Evolutionary conservation across 306 rosid species (phyloP), one percentile per base, ranked within the genome.

Genomic region (Abrus pulchellus): DNA sequence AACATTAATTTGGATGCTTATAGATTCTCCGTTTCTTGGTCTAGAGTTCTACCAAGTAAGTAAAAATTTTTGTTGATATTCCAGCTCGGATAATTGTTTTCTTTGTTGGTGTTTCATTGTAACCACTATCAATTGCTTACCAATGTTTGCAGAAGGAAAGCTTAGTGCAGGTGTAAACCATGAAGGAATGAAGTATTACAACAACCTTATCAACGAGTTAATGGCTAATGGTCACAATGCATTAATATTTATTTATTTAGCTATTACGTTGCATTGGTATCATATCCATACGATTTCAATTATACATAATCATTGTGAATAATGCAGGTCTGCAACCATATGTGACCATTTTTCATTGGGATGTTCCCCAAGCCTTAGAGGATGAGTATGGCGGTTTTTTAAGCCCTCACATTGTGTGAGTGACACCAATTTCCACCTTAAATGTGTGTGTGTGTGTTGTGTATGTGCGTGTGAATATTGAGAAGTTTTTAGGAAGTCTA

Each of bases 41-140:
- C 87, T 59, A 79, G 94, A 88, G 13, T 91, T 28, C 77, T 91
- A 30, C 92, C 98, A 30, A 87, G 97, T 91, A 88, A 83, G 90
- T 40, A 33, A 29, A 63, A 36, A 20, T 20, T 49, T 55, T 66
- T 49, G 64, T 55, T 72, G 36, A 54, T 45, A 34, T 52, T 78
- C 48, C 33, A 28, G 13, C 60, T 6, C 28, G 27, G 27, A 54
- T 47, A 77, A 3, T 33, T 61, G 12, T 7, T 28, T 72, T 30
- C 10, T 50, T 49, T 5, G 65, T 77, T 78, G 1, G 33, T 54
- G 41, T 47, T 47, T 41, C 62, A 0, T 3, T 44, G 72, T 79
- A 50, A 59, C 36, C n/a, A 9, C 9, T 65, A 27, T 66, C 53
- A 30, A 78, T 33, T 72, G 77, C 41, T 28, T 73, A 66, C 65